Base-by-base conservation (phyloP, 805 yeast species). In the Nakazawaea peltata region DNA sequence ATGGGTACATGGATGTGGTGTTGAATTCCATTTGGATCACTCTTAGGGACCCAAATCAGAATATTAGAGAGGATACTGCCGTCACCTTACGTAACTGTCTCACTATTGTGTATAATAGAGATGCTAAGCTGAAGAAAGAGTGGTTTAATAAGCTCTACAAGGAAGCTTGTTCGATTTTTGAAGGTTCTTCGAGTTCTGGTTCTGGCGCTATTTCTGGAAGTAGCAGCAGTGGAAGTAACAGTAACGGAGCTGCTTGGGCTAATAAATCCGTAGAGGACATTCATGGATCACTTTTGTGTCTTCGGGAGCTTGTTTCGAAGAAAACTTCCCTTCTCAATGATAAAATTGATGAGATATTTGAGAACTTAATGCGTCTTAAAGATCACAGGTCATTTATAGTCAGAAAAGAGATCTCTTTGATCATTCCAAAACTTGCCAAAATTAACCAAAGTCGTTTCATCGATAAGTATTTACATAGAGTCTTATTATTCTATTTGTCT, bases 21-120 rank as follows among this genome's bases (percentile, higher is more conserved):
- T 62, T 90, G 37, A 84, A 82, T 31, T 79, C 82, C 45, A 74
- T 92, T 13, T 90, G 97, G 96, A 68, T 77, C 26, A 95, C 94
- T 0, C 61, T 92, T 28, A 67, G 90, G 42, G 97, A 92, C 53
- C 68, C 77, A 14, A 87, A 84, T 47, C 61, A 76, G 14, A 67
- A 72, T 2, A 79, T 90, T 27, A 67, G 97, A 45, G 69, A 69
- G 37, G 97, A 90, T 51, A 80, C 97, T 1, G 95, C 96, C 0
- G 67, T 73, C 1, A 79, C 94, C 2, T 60, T 92, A 37, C 80
- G 81, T 18, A 73, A 77, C 39, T 86, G 96, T 53, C 67, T 88
- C 46, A 71, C 71, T 32, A 86, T 92, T 7, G 74, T 90, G 11
- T 78, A 81, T 45, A 79, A 81, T 37, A 67, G 97, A 42, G 97